Conservation (phyloP, 352 stramenopile genomes). For the Thraustochytrium striatum region DNA sequence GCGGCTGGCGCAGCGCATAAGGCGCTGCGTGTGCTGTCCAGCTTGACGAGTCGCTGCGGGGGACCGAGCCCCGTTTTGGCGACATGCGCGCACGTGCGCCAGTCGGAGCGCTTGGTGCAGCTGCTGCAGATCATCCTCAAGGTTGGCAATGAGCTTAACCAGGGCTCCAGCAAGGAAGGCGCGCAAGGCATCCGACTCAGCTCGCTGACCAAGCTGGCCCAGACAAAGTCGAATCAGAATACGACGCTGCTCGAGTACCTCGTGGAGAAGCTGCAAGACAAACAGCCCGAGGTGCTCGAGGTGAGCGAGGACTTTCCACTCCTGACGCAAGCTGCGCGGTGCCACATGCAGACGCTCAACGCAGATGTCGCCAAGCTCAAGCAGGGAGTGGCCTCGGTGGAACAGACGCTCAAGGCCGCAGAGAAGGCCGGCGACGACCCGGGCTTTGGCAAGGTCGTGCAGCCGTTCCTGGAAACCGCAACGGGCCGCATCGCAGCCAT, state of each 20-base stretch:
- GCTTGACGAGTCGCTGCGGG: slow-evolving; percentile 44
- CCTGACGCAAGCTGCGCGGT: slow-evolving; percentile 23
- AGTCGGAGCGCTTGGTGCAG: slow-evolving; percentile 40
- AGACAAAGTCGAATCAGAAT: slow-evolving; percentile 51
- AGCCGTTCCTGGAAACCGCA: slow-evolving; percentile 40
- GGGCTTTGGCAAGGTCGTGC: slow-evolving; percentile 17
- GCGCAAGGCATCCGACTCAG: slow-evolving; percentile 45
- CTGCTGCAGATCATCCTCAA: slow-evolving; percentile 52
- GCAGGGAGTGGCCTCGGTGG: slow-evolving; percentile 22
- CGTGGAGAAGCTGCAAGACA: slow-evolving; percentile 39
- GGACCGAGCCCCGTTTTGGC: slow-evolving; percentile 39
- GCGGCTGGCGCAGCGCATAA: slow-evolving; percentile 48
- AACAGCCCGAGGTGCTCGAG: slow-evolving; percentile 48
- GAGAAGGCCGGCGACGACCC: slow-evolving; percentile 44
- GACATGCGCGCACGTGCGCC: slow-evolving; percentile 38
- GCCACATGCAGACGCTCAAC: slow-evolving; percentile 41
- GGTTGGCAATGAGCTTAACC: slow-evolving; percentile 52
- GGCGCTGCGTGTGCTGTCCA: slow-evolving; percentile 42
- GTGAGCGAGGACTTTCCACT: slow-evolving; percentile 51
- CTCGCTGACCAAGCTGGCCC: slow-evolving; percentile 49
- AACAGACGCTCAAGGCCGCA: slow-evolving; percentile 48
- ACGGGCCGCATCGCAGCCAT: neutral
- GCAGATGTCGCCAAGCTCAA: slow-evolving; percentile 34
- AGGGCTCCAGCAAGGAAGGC: slow-evolving; percentile 49
- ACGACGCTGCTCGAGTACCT: slow-evolving; percentile 52